Percentiles rank a stretch among this genome's conserved stretches.
Conservation (phyloP, 495 filamentous ascomycete species). For the Baudoinia panamericana region DNA sequence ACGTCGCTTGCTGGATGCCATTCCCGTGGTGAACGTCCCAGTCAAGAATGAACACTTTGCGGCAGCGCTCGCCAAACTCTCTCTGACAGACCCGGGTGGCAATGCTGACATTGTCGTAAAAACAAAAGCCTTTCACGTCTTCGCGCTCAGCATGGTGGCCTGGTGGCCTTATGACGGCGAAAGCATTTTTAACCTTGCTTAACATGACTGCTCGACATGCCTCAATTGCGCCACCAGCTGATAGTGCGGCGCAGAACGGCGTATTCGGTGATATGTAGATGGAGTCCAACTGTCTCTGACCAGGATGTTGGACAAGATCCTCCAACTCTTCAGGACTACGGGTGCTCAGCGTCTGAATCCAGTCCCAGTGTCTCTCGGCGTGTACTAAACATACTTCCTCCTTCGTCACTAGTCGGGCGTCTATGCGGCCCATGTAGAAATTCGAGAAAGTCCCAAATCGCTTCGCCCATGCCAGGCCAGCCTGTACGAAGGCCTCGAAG, state of each 20-base stretch:
- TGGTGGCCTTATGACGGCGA: conserved; percentile 86
- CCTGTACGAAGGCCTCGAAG: conserved; percentile 66
- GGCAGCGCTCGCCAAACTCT: conserved; percentile 60
- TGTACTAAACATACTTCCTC: conserved; percentile 72
- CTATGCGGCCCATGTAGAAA: conserved; percentile 60
- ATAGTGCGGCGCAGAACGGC: conserved; percentile 64
- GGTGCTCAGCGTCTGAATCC: conserved; percentile 52
- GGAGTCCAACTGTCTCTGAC: conserved; percentile 47
- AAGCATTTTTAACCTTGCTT: conserved; percentile 76
- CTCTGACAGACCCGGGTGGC: conserved; percentile 70
- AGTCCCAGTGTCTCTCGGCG: conserved; percentile 56
- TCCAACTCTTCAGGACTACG: conserved; percentile 50
- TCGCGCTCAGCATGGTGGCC: conserved; percentile 88
- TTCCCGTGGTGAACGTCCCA: conserved; percentile 90
- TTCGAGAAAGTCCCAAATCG: conserved; percentile 28
- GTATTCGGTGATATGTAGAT: conserved; percentile 80
- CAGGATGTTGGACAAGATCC: conserved; percentile 38
- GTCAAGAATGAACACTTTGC: conserved; percentile 84
- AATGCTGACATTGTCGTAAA: conserved; percentile 94
- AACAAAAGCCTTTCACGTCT: conserved; percentile 79
- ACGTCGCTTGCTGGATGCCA: conserved; percentile 92
- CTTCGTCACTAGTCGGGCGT: conserved; percentile 56
- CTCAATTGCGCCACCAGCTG: conserved; percentile 91
- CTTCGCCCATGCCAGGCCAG: conserved; percentile 43
- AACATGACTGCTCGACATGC: conserved; percentile 73